Evolutionary conservation across 2,329 filamentous ascomycete species (phyloP), one percentile per base, ranked within the genome.

Genomic region (Cadophora gregata): DNA sequence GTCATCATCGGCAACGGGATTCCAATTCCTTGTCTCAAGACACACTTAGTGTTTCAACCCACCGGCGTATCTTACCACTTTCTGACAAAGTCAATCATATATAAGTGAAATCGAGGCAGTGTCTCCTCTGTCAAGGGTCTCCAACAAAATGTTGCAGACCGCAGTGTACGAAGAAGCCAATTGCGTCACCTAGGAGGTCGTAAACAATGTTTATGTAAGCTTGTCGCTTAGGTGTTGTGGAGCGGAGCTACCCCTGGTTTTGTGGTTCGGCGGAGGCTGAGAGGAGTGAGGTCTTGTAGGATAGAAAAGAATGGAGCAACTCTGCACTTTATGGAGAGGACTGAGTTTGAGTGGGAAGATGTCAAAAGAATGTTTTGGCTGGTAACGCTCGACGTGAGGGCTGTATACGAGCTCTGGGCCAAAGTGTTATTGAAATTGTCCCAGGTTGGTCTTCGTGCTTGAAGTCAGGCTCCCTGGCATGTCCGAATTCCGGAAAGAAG

Each of bases 191-290:
- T 19, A 4, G 27, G 14, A 29, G 16, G 27, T 53, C 50, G 50
- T 53, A 53, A 31, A 53, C 27, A 53, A 16, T n/a, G 14, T 12
- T 53, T 53, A 51, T 29, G 27, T 31, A 53, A 53, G 25, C 25
- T n/a, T 9, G 14, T 53, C 50, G 50, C 50, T 53, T 53, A 53
- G 50, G 50, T 31, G 27, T 53, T 53, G 50, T 53, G 50, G 50
- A 53, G 50, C 27, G 1, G 42, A 47, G 8, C 21, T 47, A 47
- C 42, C 42, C 42, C 42, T 21, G 19, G 14, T 3, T 12, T 42
- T 3, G 36, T 42, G 36, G 36, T 42, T 33, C 31, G 16, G 7
- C 16, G 36, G 36, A 42, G 36, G 14, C 6, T 42, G 14, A 42
- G 36, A 42, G 36, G 36, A 16, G 12, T 14, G 36, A 16, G 14